Conservation (phyloP, 2,329 filamentous ascomycete species). For the Pseudogymnoascus sp. region DNA sequence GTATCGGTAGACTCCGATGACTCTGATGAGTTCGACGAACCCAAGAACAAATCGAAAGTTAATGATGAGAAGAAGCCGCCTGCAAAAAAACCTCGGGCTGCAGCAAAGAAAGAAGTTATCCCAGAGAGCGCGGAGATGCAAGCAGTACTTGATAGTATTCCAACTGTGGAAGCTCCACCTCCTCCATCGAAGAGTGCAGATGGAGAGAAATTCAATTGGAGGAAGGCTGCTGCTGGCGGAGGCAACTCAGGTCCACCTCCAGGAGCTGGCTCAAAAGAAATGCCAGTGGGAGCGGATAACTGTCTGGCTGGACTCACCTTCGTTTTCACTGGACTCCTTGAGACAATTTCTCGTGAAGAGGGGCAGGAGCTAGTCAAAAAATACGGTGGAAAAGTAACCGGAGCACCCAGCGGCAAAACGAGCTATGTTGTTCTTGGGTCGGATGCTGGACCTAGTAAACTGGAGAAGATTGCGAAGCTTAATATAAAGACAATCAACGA, state of each 20-base stretch:
- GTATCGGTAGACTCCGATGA: conserved; percentile 48
- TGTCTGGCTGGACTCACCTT: conserved; percentile 86
- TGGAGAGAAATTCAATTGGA: conserved; percentile 70
- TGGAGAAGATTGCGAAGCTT: conserved; percentile 73
- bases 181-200: conserved; percentile 67
- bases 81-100: conserved; percentile 28
- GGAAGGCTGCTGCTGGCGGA: conserved; percentile 50
- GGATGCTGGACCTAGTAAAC: conserved; percentile 89
- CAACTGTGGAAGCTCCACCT: conserved; percentile 72
- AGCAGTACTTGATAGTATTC: conserved; percentile 81
- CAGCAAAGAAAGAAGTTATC: conserved; percentile 56
- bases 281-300: conserved; percentile 79
- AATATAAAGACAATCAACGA: conserved; percentile 91
- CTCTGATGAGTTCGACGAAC: conserved; percentile 43
- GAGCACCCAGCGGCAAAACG: conserved; percentile 83
- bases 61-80: conserved; percentile 27
- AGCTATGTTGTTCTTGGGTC: conserved; percentile 85
- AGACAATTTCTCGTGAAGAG: conserved; percentile 75
- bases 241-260: conserved; percentile 58
- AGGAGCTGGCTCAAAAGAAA: conserved; percentile 56
- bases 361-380: conserved; percentile 80
- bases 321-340: conserved; percentile 87
- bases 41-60: conserved; percentile 45
- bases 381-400: conserved; percentile 87
- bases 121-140: conserved; percentile 67